Base-by-base conservation (phyloP, 352 stramenopile species). In the Globisporangium ultimum region DNA sequence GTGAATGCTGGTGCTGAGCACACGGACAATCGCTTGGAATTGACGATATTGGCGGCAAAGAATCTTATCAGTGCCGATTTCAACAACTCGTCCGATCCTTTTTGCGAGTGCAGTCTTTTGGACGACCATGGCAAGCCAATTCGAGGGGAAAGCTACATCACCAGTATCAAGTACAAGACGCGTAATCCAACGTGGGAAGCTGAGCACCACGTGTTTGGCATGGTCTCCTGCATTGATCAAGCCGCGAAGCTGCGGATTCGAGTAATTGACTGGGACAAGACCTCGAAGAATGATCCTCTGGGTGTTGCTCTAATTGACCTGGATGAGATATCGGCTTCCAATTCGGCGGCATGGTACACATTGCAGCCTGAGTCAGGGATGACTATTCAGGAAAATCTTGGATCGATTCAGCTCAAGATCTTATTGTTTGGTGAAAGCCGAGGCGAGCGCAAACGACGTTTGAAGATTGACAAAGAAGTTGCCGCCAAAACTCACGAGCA, bases 1-100 rank as follows among this genome's bases (percentile, higher is more conserved):
- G 76, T 76, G n/a, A 81, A 70, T 6, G 67, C 68, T 5, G 72
- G 56, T 6, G 60, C 69, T 3, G 77, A 89, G 32, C 79, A 91
- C 58, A 82, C 75, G 2, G 82, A 91, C 55, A 88, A 89, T 38
- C 77, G 82, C 1, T 65, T 91, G 32, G 82, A 91, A 58, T 68
- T 91, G 10, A 77, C 70, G 8, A 68, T 91, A 12, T 18, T 91
- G 6, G 67, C 58, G 17, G 79, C 79, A 4, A 73, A 67, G 17
- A 64, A 76, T 34, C 61, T 91, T 13, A 81, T 89, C 38, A 76
- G 67, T 38, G 61, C 79, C 0, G 78, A 88, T 40, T 68, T 80
- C 22, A 91, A 87, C 56, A 78, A 88, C 24, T 82, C 69, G 2
- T 80, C 74, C 15, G 79, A 88, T 54, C 79, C 79, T 1, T 88